A percentile compares a stretch with the other conserved stretches of the same genome.
Evolutionary conservation across 306 rosid species (phyloP).

Genomic region (Casuarina cunninghamiana): DNA sequence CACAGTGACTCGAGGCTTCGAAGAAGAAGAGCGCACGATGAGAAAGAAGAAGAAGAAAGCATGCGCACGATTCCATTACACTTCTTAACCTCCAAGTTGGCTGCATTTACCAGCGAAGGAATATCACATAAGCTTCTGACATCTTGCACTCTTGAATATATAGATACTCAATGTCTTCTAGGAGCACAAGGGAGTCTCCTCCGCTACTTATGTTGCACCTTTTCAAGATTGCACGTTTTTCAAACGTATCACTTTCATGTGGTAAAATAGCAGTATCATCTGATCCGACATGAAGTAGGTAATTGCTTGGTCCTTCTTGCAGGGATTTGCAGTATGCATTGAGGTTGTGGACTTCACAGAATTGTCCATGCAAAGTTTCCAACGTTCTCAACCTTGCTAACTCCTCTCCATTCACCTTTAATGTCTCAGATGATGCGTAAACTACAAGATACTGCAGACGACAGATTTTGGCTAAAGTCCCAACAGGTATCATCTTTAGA

Average conservation of each 20-base stretch:
- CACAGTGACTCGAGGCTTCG: constrained; percentile 8
- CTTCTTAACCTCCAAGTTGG: constrained; percentile 1
- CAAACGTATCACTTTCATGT: background rate
- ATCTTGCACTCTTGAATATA: background rate
- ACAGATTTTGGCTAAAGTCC: too few relatives aligned
- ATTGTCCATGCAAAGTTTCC: background rate
- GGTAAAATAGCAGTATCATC: background rate
- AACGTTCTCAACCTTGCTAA: too few relatives aligned
- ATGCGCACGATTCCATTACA: background rate
- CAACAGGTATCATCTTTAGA: too few relatives aligned
- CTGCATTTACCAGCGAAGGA: background rate
- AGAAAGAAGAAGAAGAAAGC: constrained; percentile 10
- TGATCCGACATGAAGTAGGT: constrained; percentile 1
- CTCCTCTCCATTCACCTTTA: too few relatives aligned
- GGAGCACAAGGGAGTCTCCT: constrained; percentile 10
- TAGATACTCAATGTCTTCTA: constrained; percentile 1
- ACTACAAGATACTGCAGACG: too few relatives aligned
- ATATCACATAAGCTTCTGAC: constrained; percentile 6
- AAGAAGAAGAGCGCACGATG: background rate
- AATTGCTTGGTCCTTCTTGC: background rate
- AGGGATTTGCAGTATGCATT: background rate
- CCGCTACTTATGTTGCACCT: background rate
- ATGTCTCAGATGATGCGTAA: too few relatives aligned
- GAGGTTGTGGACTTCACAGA: background rate
- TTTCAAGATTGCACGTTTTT: constrained; percentile 4